Percentiles rank a stretch among this genome's conserved stretches.
Evolutionary conservation across 805 yeast genomes (phyloP).

Genomic region (Ogataea wickerhamii): DNA sequence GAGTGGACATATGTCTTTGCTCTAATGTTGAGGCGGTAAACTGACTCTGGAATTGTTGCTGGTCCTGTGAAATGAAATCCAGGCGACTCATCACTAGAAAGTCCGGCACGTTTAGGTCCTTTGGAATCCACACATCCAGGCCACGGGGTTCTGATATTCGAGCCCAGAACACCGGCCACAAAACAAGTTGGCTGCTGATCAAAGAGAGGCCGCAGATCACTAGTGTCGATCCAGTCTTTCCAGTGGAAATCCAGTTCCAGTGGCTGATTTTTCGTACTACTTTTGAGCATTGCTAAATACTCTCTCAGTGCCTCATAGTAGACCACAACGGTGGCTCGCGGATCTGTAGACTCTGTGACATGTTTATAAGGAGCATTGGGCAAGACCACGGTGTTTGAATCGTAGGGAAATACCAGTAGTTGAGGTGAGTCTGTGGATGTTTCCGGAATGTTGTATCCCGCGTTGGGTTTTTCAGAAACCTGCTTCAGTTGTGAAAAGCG

Average conservation of each 20-base stretch:
- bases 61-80: slow-evolving; percentile 26
- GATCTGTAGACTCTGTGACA: slow-evolving; percentile 33
- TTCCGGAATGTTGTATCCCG: slow-evolving; percentile 16
- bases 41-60: slow-evolving; percentile 34
- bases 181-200: slow-evolving; percentile 41
- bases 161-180: slow-evolving; percentile 42
- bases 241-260: slow-evolving; percentile 46
- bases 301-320: slow-evolving; percentile 33
- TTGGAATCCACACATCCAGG: slow-evolving; percentile 35
- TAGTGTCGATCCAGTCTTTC: slow-evolving; percentile 54
- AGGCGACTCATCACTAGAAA: slow-evolving; percentile 2
- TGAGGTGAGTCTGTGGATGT: slow-evolving; percentile 15
- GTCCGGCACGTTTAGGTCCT: background rate
- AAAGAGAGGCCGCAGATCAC: slow-evolving; percentile 36
- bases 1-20: slow-evolving; percentile 42
- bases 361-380: slow-evolving; percentile 39
- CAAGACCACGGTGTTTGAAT: slow-evolving; percentile 29
- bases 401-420: slow-evolving; percentile 29
- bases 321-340: slow-evolving; percentile 33
- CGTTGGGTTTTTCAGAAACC: slow-evolving; percentile 10
- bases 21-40: slow-evolving; percentile 35
- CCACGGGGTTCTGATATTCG: slow-evolving; percentile 40
- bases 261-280: slow-evolving; percentile 28
- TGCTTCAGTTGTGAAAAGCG: too few relatives aligned
- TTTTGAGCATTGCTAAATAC: slow-evolving; percentile 25